A percentile compares a stretch with the other conserved stretches of the same genome.
These are phyloP conservation scores for Cryphonectria nitschkei DNA, from an alignment of 2,329 filamentous ascomycete genomes.

Conservation along the genomic window DNA sequence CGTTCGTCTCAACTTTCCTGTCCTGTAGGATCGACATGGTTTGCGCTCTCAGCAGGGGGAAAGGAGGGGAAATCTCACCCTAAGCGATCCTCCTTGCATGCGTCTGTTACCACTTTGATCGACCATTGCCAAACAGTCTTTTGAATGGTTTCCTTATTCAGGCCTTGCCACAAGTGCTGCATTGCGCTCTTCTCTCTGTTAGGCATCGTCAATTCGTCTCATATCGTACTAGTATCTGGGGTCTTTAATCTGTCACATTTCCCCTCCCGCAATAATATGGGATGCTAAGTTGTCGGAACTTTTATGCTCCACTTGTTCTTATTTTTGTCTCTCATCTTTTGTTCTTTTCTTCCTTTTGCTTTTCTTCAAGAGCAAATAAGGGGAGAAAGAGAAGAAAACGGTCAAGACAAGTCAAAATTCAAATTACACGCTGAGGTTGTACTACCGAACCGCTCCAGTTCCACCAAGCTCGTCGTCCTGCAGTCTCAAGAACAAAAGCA, in stretches of 20 bases:
- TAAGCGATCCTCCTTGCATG: neutral
- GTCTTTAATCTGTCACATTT: neutral
- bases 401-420: too few relatives aligned
- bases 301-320: neutral
- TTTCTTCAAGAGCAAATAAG: neutral
- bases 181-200: neutral
- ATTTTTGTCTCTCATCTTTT: neutral
- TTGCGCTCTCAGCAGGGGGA: neutral
- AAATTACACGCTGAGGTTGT: neutral
- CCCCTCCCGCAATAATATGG: neutral
- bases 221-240: neutral
- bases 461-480: neutral
- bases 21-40: neutral
- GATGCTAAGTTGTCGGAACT: neutral
- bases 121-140: neutral
- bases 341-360: neutral
- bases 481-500: neutral
- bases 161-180: neutral
- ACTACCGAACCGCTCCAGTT: neutral
- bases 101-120: neutral
- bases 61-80: neutral
- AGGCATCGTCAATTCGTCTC: neutral
- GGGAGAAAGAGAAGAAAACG: neutral
- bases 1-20: constrained; percentile 23
- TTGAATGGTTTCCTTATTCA: neutral